Conservation (phyloP, 306 rosid genomes). For the Vigna unguiculata region DNA sequence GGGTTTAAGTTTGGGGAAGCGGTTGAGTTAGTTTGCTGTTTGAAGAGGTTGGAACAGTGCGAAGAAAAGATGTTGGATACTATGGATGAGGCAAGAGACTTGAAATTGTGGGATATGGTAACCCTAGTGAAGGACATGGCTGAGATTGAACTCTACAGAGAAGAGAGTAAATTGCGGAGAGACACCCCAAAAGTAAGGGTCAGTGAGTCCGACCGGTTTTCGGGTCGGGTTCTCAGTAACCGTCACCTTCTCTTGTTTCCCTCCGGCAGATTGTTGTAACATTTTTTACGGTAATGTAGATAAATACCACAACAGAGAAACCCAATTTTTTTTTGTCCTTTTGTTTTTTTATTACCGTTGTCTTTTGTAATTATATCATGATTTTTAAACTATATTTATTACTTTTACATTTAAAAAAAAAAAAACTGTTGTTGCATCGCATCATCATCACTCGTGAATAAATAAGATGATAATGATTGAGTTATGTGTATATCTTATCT, state of each 20-base stretch:
- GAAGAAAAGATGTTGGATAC: slow-evolving; percentile 42
- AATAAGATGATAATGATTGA: too few relatives aligned
- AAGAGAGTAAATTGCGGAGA: slow-evolving; percentile 39
- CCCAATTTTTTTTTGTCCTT: neutral
- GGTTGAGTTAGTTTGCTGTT: slow-evolving; percentile 64
- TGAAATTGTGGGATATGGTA: slow-evolving; percentile 61
- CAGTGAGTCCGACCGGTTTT: slow-evolving; percentile 69
- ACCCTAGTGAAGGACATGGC: slow-evolving; percentile 51
- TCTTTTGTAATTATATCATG: too few relatives aligned
- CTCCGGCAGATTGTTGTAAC: slow-evolving; percentile 55
- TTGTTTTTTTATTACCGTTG: too few relatives aligned
- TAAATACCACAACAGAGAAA: neutral
- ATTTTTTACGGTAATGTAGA: neutral
- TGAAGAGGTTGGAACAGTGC: slow-evolving; percentile 71
- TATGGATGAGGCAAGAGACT: neutral
- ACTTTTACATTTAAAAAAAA: too few relatives aligned
- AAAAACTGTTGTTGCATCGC: too few relatives aligned
- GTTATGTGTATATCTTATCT: too few relatives aligned
- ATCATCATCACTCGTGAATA: too few relatives aligned
- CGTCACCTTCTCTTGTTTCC: slow-evolving; percentile 52
- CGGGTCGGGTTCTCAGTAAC: slow-evolving; percentile 31
- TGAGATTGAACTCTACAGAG: slow-evolving; percentile 37
- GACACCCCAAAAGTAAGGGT: neutral
- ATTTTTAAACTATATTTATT: too few relatives aligned
- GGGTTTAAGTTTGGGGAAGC: slow-evolving; percentile 70